Base-by-base conservation (phyloP, 1,139 yeast genomes). In the Kazachstania sp. region DNA sequence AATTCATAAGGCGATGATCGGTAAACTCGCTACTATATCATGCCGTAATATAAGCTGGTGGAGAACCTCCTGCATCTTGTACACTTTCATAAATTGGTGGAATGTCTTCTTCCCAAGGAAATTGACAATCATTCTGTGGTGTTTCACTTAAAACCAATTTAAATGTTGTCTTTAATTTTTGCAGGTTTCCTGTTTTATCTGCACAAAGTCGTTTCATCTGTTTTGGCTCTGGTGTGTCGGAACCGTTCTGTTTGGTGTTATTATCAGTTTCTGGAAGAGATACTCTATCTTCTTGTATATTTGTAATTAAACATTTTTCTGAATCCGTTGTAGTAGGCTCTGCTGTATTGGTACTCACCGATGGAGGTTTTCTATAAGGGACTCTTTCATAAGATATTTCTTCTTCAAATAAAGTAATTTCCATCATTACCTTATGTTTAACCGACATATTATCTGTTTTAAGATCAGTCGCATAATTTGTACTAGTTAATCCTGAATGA, bases 331-430 rank as follows among this genome's bases (percentile, higher is more conserved):
- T 29, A 7, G 18, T 23, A 23, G 28, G 3, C 8, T 7, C 28
- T 23, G 28, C 8, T 7, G 28, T 15, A 4, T n/a, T 18, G 4
- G 19, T 13, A 26, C 15, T 41, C 32, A 13, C 15, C 13, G 13
- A 12, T 19, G 7, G 18, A 28, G 23, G n/a, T 15, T 8, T 18
- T 15, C 16, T 40, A 23, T 31, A 32, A 13, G 43, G 41, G 3
- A 28, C 19, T 28, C 37, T 28, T 35, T 19, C 39, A 31, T 40
- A 39, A 4, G 44, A 39, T 26, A 45, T 26, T 20, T 45, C 47
- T 37, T 45, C 47, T 26, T 45, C 47, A 15, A 35, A 29, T 13
- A 45, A n/a, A 20, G 41, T 37, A 7, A 45, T 32, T 28, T 45
- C 44, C 29, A 45, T 18, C 3, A 45, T 31, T 7, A 40, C 28